Evolutionary conservation across 2,329 filamentous ascomycete genomes (phyloP), one percentile per base, ranked within the genome.

Genomic region (Curvularia lunata): DNA sequence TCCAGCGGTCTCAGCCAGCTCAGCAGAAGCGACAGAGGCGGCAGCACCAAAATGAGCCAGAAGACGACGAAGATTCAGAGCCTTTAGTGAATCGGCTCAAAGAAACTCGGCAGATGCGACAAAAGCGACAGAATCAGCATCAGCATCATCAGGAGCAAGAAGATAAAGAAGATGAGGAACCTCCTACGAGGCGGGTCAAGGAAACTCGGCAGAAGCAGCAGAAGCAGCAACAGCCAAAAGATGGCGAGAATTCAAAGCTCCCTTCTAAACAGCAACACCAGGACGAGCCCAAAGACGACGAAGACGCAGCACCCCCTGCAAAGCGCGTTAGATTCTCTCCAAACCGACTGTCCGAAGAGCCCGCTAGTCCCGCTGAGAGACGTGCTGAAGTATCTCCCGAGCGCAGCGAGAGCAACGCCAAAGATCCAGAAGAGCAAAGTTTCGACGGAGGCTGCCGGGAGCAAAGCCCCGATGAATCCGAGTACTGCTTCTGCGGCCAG

Each of bases 401-500:
- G 9, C 8, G 9, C 4, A 25, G 40, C 10, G 21, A 10, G 8
- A 18, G 4, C n/a, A 16, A 37, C 16, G 1, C 16, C 0, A 1
- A 37, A 18, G 16, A n/a, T 18, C 13, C 16, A 30, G 28, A 9
- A 30, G 28, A 30, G 10, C 28, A 18, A 37, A 9, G 4, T n/a
- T n/a, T 5, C 12, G 10, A 4, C 8, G 25, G 8, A 27, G 8
- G 25, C 25, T 8, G 4, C 10, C 16, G 3, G 13, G 16, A 18
- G n/a, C 3, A 7, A n/a, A 30, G 8, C 10, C 28, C 28, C 28
- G n/a, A 18, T n/a, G 16, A n/a, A 7, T 5, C 8, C 25, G 21
- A n/a, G 16, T 54, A 54, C 40, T 58, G 55, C 1, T 13, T 50
- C 25, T 54, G 46, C 19, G 46, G 45, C 9, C 28, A 25, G 8